Percentiles rank a stretch among this genome's conserved stretches.
Evolutionary conservation across 192 early-diverging fungal species (phyloP).

Genomic region (Entrophospora sp.): DNA sequence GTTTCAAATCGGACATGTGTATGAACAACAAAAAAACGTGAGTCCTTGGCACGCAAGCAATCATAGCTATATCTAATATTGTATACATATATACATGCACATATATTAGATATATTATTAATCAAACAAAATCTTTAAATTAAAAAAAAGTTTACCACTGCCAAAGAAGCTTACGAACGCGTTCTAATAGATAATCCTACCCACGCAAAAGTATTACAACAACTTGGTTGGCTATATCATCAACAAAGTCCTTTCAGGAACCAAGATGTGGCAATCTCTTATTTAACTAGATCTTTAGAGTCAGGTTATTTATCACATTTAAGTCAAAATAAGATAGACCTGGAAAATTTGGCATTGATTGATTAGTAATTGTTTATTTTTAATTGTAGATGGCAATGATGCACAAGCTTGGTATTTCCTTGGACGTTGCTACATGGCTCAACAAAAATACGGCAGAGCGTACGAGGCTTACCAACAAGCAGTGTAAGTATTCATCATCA

Average conservation of each 20-base stretch:
- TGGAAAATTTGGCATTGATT: too few relatives aligned
- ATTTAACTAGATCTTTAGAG: conserved; percentile 77
- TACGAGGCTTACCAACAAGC: conserved; percentile 98
- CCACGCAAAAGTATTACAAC: conserved; percentile 92
- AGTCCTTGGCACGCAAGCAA: too few relatives aligned
- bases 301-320: conserved; percentile 19
- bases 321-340: too few relatives aligned
- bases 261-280: conserved; percentile 74
- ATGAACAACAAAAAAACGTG: conserved; percentile 91
- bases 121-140: too few relatives aligned
- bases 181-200: conserved; percentile 83
- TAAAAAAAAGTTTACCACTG: conserved; percentile 50
- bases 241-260: conserved; percentile 80
- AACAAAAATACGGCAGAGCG: conserved; percentile 88
- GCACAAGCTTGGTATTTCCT: conserved; percentile 93
- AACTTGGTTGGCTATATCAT: conserved; percentile 96
- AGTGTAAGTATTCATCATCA: conserved; percentile 51
- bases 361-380: background rate
- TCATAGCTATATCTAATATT: too few relatives aligned
- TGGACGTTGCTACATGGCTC: conserved; percentile 94
- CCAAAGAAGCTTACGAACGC: conserved; percentile 87
- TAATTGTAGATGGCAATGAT: conserved; percentile 61
- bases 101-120: too few relatives aligned
- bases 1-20: conserved; percentile 97
- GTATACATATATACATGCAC: too few relatives aligned